phyloP scores from a whole-genome alignment of 2,329 filamentous ascomycete genomes.

The Calcarisporium arbuscula region DNA sequence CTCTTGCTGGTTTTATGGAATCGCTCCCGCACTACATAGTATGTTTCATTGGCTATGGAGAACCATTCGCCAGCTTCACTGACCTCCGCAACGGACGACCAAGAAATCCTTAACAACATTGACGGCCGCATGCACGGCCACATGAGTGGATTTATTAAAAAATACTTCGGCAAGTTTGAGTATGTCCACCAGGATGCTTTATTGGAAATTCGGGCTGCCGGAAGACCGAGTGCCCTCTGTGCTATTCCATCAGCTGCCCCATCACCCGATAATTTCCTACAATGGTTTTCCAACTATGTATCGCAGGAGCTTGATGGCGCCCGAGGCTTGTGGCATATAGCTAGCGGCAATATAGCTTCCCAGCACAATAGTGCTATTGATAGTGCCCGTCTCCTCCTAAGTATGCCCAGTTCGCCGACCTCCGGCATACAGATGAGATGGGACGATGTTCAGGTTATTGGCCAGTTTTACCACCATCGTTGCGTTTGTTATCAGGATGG shows the following conservation, averaged over 20 bases:
- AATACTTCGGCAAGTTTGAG: constrained; percentile 10
- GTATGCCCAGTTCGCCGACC: constrained; percentile 5
- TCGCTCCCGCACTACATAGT: neutral
- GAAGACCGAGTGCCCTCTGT: constrained; percentile 5
- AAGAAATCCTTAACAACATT: constrained; percentile 12
- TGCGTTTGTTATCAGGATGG: constrained; percentile 11
- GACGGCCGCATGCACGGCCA: constrained; percentile 13
- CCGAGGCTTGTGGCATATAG: constrained; percentile 11
- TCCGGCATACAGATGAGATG: constrained; percentile 6
- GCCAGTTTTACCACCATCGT: constrained; percentile 7
- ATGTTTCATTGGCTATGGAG: constrained; percentile 4
- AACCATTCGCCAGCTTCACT: constrained; percentile 4
- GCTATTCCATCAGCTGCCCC: constrained; percentile 9
- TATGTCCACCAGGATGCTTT: constrained; percentile 8
- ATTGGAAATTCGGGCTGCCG: constrained; percentile 7
- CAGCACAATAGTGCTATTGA: constrained; percentile 5
- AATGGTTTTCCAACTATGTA: constrained; percentile 11
- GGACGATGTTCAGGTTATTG: constrained; percentile 11
- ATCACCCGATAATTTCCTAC: constrained; percentile 11
- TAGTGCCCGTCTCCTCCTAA: constrained; percentile 6
- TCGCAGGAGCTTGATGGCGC: constrained; percentile 8
- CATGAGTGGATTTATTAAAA: constrained; percentile 12
- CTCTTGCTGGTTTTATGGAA: neutral
- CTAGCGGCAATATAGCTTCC: constrained; percentile 2
- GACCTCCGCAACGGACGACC: constrained; percentile 6